Evolutionary conservation across 2,329 filamentous ascomycete species (phyloP).

Genomic region (Ophiostoma ulmi): DNA sequence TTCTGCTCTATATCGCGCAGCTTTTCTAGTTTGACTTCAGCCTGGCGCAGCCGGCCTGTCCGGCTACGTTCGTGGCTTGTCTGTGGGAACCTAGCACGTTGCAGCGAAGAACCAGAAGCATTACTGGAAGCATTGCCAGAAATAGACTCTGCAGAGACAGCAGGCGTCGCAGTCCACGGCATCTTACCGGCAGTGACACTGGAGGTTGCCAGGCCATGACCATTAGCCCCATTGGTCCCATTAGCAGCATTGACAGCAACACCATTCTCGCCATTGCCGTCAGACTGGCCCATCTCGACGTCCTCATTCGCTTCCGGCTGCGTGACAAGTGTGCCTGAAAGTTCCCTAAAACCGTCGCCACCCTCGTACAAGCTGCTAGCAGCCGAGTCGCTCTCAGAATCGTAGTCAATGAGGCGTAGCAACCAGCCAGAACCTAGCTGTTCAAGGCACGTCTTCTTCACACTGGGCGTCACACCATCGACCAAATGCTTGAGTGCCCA

Average conservation of each 20-base stretch:
- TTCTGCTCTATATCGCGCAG: conserved; percentile 64
- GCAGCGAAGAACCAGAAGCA: conserved; percentile 23
- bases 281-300: conserved; percentile 49
- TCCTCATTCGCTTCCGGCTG: conserved; percentile 51
- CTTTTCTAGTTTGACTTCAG: conserved; percentile 45
- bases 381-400: conserved; percentile 49
- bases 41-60: conserved; percentile 45
- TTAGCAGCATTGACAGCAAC: conserved; percentile 26
- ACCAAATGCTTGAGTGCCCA: conserved; percentile 94
- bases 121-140: background rate
- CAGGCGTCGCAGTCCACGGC: background rate
- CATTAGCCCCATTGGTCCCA: conserved; percentile 25
- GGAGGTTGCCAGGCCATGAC: background rate
- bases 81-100: conserved; percentile 25
- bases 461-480: conserved; percentile 61
- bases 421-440: conserved; percentile 76
- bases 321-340: conserved; percentile 28
- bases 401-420: conserved; percentile 66
- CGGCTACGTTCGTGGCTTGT: conserved; percentile 29
- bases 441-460: conserved; percentile 73
- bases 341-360: conserved; percentile 21
- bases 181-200: background rate
- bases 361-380: conserved; percentile 29
- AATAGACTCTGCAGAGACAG: background rate
- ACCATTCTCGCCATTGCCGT: conserved; percentile 23